Evolutionary conservation across 495 filamentous ascomycete genomes (phyloP).

Genomic region (Pyrenula massariospora): DNA sequence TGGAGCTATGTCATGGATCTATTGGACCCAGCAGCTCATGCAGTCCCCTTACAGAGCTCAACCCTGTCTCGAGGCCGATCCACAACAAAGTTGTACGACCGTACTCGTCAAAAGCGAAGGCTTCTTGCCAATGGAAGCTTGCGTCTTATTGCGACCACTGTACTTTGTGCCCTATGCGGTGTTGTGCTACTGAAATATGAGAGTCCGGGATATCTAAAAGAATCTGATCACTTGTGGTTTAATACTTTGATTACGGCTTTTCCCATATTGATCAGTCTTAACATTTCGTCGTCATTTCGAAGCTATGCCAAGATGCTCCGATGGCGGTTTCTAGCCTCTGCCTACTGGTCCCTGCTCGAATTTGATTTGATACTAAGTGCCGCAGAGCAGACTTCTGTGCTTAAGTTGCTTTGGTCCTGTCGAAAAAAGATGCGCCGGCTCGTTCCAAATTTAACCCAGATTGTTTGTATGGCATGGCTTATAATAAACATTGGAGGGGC

Average conservation of each 20-base stretch:
- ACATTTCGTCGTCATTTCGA: neutral
- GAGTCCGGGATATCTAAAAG: neutral
- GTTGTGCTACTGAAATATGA: neutral
- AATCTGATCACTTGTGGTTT: neutral
- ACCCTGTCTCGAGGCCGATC: neutral
- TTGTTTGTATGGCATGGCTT: neutral
- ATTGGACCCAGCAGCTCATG: neutral
- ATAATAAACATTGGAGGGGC: neutral
- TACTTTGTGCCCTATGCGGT: neutral
- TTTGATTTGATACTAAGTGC: neutral
- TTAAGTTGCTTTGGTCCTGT: neutral
- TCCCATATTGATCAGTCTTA: neutral
- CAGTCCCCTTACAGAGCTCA: neutral
- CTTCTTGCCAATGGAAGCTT: neutral
- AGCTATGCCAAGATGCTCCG: slow-evolving; percentile 1
- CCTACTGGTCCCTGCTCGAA: neutral
- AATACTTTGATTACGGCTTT: neutral
- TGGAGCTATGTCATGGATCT: neutral
- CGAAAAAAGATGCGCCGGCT: neutral
- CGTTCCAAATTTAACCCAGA: neutral
- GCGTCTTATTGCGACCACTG: neutral
- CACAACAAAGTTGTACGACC: neutral
- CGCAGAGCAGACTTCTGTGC: neutral
- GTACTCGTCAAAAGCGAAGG: neutral
- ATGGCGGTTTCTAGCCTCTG: neutral